These are phyloP conservation scores for Diaporthe australafricana DNA, from an alignment of 2,329 filamentous ascomycete genomes.

Conservation along the genomic window DNA sequence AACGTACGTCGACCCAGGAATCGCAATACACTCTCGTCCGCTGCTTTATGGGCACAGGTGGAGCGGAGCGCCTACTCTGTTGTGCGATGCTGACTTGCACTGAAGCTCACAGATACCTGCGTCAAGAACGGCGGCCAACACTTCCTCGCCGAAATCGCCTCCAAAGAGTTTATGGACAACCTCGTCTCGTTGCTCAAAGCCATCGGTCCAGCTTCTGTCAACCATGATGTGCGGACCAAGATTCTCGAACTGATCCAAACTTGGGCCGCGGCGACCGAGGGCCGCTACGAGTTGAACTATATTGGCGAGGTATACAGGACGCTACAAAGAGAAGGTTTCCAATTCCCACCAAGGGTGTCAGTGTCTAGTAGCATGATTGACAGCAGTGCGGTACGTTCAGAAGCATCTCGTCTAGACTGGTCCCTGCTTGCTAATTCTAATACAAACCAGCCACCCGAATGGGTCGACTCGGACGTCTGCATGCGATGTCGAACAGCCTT, in stretches of 20 bases:
- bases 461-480: conserved; percentile 97
- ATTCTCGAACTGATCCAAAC: conserved; percentile 94
- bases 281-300: conserved; percentile 84
- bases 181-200: conserved; percentile 89
- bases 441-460: conserved; percentile 84
- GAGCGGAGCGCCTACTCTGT: neutral
- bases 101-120: conserved; percentile 92
- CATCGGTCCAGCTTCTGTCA: conserved; percentile 78
- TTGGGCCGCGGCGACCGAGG: conserved; percentile 92
- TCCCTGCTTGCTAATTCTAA: conserved; percentile 21
- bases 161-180: conserved; percentile 98
- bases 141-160: conserved; percentile 95
- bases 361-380: conserved; percentile 98
- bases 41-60: neutral
- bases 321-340: conserved; percentile 86
- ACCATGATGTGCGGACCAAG: conserved; percentile 87
- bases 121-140: conserved; percentile 98
- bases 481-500: conserved; percentile 97
- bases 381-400: conserved; percentile 80
- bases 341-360: conserved; percentile 86
- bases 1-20: conserved; percentile 69
- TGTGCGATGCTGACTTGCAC: neutral
- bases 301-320: conserved; percentile 88
- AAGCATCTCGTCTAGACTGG: neutral
- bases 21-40: neutral